Evolutionary conservation across 768 basidiomycete species (phyloP), one percentile per base, ranked within the genome.

Genomic region (Tulasnella sp.): DNA sequence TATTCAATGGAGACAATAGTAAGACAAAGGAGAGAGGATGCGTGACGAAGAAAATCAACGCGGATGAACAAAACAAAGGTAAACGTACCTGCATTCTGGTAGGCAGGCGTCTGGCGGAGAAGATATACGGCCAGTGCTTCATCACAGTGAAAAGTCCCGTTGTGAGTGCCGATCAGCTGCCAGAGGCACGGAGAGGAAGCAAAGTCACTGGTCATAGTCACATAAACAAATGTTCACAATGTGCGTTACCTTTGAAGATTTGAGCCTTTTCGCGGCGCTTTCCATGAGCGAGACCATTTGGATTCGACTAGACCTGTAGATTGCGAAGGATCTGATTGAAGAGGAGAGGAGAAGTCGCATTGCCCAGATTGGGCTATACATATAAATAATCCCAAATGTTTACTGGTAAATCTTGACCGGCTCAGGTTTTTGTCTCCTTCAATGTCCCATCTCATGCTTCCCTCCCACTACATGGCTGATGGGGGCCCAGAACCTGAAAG

Each of bases 131-230:
- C 96, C 30, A 98, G 79, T 0, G 92, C 92, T 73, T 99, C 94
- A 66, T 99, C 94, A 70, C 91, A 93, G 66, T 99, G 93, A 69
- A 97, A 97, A 0, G 91, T 91, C 17, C 93, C 93, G 60, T 86
- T 90, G 71, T 97, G 92, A 1, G 93, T 96, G 31, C 92, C 92
- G 66, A 97, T 94, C 42, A 82, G 72, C 87, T 91, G 43, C 42
- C 29, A 27, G 2, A 41, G 22, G 42, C 19, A 41, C 22, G n/a
- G 7, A 46, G 7, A 27, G 11, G 15, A 9, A 51, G 43, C 19
- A 3, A 46, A 22, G 42, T 29, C 19, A 42, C 24, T 30, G 24
- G 7, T 9, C 9, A 25, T n/a, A 25, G 10, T 31, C n/a, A n/a
- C n/a, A 25, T 9, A 49, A 22, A 29, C 30, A 9, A 4, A 22